A percentile compares a stretch with the other conserved stretches of the same genome.
Evolutionary conservation across 2,329 filamentous ascomycete genomes (phyloP).

Genomic region (Talaromyces pinophilus): DNA sequence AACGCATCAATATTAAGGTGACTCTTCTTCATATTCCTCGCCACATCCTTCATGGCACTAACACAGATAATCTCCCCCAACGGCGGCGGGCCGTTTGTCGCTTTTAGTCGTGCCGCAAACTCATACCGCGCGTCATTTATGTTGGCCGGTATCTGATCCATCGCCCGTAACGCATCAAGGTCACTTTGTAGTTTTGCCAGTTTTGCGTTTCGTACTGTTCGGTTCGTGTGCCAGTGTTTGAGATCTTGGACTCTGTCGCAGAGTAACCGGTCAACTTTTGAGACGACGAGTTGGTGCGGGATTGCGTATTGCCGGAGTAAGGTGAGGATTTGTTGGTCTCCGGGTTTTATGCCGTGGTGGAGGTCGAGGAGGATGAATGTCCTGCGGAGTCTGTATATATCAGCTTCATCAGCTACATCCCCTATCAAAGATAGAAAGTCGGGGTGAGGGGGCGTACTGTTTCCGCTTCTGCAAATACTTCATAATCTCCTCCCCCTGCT

Average conservation of each 20-base stretch:
- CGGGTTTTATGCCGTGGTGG: constrained; percentile 63
- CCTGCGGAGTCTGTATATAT: constrained; percentile 51
- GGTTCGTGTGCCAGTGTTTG: constrained; percentile 26
- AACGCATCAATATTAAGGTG: constrained; percentile 61
- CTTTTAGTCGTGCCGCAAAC: not conserved
- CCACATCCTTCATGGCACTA: constrained; percentile 54
- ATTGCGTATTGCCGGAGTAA: constrained; percentile 59
- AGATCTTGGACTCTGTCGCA: constrained; percentile 35
- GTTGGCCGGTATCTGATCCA: not conserved
- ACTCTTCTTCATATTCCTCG: constrained; percentile 43
- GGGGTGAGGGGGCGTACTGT: constrained; percentile 48
- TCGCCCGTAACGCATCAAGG: not conserved
- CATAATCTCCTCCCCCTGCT: constrained; percentile 68
- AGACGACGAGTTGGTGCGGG: constrained; percentile 66
- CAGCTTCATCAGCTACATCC: too few relatives aligned
- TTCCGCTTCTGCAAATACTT: constrained; percentile 65
- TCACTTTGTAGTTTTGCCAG: not conserved
- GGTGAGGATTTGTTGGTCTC: constrained; percentile 59
- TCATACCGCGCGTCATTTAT: not conserved
- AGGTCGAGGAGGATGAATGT: constrained; percentile 67
- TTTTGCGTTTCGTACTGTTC: constrained; percentile 24
- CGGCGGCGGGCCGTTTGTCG: constrained; percentile 39
- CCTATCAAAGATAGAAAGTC: too few relatives aligned
- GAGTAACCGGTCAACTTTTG: constrained; percentile 64
- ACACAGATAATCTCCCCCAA: constrained; percentile 63